Evolutionary conservation across 2,329 filamentous ascomycete species (phyloP).

Genomic region (Fusarium pseudonygamai): DNA sequence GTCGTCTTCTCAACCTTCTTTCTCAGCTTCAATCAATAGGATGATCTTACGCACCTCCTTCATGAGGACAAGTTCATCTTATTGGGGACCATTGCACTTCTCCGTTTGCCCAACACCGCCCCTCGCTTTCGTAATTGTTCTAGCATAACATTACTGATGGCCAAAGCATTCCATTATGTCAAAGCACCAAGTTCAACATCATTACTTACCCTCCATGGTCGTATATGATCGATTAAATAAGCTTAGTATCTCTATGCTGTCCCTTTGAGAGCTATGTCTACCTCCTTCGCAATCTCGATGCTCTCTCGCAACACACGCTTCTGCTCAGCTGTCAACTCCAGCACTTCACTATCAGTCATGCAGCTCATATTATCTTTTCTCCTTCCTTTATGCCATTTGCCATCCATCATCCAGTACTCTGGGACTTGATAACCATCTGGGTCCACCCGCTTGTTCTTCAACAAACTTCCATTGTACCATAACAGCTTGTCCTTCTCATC

Average conservation of each 20-base stretch:
- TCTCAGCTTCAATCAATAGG: neutral
- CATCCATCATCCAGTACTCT: constrained; percentile 52
- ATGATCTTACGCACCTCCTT: neutral
- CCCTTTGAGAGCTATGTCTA: neutral
- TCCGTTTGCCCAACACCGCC: neutral
- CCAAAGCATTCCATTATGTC: neutral
- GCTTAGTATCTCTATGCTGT: neutral
- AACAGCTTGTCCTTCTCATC: constrained; percentile 49
- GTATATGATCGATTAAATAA: too few relatives aligned
- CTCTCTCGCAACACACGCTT: constrained; percentile 1
- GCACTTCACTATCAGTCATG: constrained; percentile 41
- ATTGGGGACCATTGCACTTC: neutral
- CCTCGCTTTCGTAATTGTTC: too few relatives aligned
- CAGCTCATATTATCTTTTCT: constrained; percentile 49
- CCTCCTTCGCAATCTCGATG: constrained; percentile 17
- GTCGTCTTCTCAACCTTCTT: too few relatives aligned
- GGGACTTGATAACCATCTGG: constrained; percentile 46
- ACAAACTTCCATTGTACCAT: constrained; percentile 55
- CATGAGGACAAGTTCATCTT: too few relatives aligned
- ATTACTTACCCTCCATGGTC: neutral
- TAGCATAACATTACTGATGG: neutral
- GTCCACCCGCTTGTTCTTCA: constrained; percentile 50
- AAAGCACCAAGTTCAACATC: rapidly evolving
- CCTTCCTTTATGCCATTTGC: constrained; percentile 47
- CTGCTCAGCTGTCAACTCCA: constrained; percentile 7